Evolutionary conservation across 305 asterid species (phyloP).

Genomic region (Fraxinus greggii): DNA sequence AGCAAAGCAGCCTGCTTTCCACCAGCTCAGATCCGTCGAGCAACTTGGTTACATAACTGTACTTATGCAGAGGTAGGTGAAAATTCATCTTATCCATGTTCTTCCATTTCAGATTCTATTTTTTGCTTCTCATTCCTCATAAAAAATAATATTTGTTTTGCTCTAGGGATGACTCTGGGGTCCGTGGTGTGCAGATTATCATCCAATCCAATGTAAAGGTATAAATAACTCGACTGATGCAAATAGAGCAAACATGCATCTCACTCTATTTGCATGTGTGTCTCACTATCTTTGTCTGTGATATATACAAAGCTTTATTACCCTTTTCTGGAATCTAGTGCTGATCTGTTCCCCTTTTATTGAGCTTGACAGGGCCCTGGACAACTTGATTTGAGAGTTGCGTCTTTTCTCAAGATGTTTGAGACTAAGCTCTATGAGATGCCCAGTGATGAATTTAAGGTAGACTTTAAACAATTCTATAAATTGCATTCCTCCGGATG

Average conservation of each 20-base stretch:
- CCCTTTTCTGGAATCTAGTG: neutral
- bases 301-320: neutral
- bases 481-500: neutral
- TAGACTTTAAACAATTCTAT: constrained; percentile 19
- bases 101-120: neutral
- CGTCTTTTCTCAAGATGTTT: constrained; percentile 77
- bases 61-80: constrained; percentile 73
- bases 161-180: constrained; percentile 79
- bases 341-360: constrained; percentile 8
- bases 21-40: constrained; percentile 98
- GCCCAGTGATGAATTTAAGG: constrained; percentile 85
- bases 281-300: neutral
- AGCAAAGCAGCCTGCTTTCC: constrained; percentile 94
- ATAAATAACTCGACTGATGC: constrained; percentile 12
- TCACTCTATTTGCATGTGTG: neutral
- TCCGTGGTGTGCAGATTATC: constrained; percentile 87
- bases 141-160: constrained; percentile 12
- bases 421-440: constrained; percentile 81
- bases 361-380: constrained; percentile 75
- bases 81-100: constrained; percentile 4
- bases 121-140: neutral
- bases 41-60: constrained; percentile 95
- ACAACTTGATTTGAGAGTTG: constrained; percentile 80
- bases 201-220: constrained; percentile 91
- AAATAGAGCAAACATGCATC: neutral